phyloP scores from a whole-genome alignment of 2,329 filamentous ascomycete genomes.

The Pseudogymnoascus sp. region DNA sequence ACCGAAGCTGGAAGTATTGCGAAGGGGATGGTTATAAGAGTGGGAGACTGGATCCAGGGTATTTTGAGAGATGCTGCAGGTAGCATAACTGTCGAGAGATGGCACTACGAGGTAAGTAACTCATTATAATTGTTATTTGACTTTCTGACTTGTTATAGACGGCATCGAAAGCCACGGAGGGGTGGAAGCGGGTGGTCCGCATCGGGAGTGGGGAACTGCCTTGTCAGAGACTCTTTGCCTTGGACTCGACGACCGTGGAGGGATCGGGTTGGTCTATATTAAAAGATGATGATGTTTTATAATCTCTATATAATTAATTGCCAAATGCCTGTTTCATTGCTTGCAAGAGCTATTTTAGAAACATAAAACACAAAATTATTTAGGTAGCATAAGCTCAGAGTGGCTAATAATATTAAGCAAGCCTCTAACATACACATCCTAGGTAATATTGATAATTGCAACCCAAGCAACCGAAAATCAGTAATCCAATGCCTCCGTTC shows the following conservation, averaged over 20 bases:
- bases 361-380: neutral
- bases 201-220: neutral
- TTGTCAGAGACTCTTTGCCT: neutral
- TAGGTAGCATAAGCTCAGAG: neutral
- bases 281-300: neutral
- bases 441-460: neutral
- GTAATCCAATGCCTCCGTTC: neutral
- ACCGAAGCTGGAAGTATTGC: neutral
- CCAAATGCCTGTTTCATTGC: neutral
- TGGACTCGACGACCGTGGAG: neutral
- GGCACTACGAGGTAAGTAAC: conserved; percentile 11
- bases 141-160: neutral
- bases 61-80: conserved; percentile 15
- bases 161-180: neutral
- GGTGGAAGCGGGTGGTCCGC: neutral
- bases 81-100: conserved; percentile 16
- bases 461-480: neutral
- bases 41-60: conserved; percentile 19
- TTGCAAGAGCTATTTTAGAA: neutral
- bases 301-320: neutral
- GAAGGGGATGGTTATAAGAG: conserved; percentile 17
- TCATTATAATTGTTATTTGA: neutral
- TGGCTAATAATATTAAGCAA: neutral
- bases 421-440: neutral
- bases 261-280: neutral